Percentiles rank a stretch among this genome's conserved stretches.
Conservation (phyloP, 164 flowering plant species). For the Tinospora cordifolia region DNA sequence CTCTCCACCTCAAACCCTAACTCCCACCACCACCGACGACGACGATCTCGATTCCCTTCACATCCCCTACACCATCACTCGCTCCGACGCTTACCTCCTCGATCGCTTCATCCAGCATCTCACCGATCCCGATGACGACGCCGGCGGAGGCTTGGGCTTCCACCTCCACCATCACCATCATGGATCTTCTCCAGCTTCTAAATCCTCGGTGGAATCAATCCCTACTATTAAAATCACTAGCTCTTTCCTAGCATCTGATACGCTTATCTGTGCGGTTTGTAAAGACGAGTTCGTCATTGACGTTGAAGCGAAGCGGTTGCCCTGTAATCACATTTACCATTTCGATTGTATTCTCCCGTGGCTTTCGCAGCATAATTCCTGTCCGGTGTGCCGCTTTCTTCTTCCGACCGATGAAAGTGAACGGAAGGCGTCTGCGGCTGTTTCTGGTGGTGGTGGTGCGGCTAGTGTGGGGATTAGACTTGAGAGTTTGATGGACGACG, state of each 20-base stretch:
- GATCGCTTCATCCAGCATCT: conserved; percentile 42
- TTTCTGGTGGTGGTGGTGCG: not conserved
- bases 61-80: conserved; percentile 4
- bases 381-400: conserved; percentile 52
- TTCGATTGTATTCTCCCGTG: conserved; percentile 61
- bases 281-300: conserved; percentile 46
- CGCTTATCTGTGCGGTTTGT: conserved; percentile 50
- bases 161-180: conserved; percentile 9
- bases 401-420: conserved; percentile 25
- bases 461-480: conserved; percentile 21
- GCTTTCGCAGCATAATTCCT: conserved; percentile 50
- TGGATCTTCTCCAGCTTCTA: conserved; percentile 27
- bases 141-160: not conserved
- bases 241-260: conserved; percentile 15
- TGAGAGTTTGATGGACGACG: conserved; percentile 31
- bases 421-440: not conserved
- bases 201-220: conserved; percentile 31
- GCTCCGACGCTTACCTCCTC: conserved; percentile 29
- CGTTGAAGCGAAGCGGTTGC: conserved; percentile 49
- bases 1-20: conserved; percentile 15
- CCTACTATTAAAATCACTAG: conserved; percentile 41
- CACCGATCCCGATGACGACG: conserved; percentile 22
- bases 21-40: conserved; percentile 16
- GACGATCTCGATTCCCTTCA: conserved; percentile 11
- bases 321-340: conserved; percentile 63